These are phyloP conservation scores for Rhizopus delemar DNA, from an alignment of 371 early-diverging fungal genomes.

Conservation along the genomic window DNA sequence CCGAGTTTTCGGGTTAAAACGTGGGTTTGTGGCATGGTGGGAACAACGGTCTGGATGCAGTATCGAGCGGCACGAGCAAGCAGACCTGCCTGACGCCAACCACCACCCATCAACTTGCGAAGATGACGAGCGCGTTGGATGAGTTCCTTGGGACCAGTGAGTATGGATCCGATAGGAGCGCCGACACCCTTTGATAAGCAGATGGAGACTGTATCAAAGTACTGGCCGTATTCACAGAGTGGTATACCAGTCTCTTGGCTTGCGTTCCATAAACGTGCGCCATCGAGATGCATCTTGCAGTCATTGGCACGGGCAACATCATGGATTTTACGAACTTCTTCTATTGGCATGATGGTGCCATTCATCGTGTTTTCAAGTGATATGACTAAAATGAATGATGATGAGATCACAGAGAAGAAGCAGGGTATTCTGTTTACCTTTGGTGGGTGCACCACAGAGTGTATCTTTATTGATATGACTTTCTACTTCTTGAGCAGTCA, in stretches of 20 bases:
- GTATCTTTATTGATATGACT: slow-evolving; percentile 30
- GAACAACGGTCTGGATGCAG: slow-evolving; percentile 67
- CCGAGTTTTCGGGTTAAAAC: slow-evolving; percentile 65
- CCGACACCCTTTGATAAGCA: slow-evolving; percentile 90
- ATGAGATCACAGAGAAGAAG: background rate
- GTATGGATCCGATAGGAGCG: slow-evolving; percentile 87
- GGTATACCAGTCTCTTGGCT: slow-evolving; percentile 65
- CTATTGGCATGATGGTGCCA: slow-evolving; percentile 78
- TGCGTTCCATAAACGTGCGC: slow-evolving; percentile 93
- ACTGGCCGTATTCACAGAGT: slow-evolving; percentile 66
- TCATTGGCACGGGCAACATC: slow-evolving; percentile 52
- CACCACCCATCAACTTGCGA: slow-evolving; percentile 89
- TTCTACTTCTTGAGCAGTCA: slow-evolving; percentile 72
- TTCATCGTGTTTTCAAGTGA: slow-evolving; percentile 88
- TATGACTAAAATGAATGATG: slow-evolving; percentile 46
- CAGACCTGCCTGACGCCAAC: slow-evolving; percentile 87
- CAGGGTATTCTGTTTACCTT: slow-evolving; percentile 21
- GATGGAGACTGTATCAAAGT: slow-evolving; percentile 82
- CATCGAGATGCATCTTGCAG: slow-evolving; percentile 81
- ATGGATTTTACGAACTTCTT: slow-evolving; percentile 69
- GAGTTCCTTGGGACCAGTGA: slow-evolving; percentile 63
- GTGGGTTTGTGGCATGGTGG: slow-evolving; percentile 69
- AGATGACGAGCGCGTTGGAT: slow-evolving; percentile 81
- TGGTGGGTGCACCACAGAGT: slow-evolving; percentile 69
- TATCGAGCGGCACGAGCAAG: slow-evolving; percentile 75